phyloP scores from a whole-genome alignment of 805 yeast genomes.

The Lipomyces yamadae region DNA sequence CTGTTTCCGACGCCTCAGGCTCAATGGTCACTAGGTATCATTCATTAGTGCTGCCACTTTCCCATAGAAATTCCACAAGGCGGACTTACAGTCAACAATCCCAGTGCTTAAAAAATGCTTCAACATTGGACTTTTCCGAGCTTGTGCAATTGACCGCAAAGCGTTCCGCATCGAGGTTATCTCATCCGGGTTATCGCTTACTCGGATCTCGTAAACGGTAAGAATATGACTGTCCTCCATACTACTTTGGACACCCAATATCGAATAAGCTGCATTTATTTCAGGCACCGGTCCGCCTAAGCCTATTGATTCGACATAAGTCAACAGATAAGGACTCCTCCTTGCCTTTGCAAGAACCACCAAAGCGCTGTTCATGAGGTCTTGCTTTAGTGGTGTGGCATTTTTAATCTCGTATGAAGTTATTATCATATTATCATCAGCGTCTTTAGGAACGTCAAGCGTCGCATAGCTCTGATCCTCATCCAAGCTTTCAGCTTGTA shows the following conservation, averaged over 20 bases:
- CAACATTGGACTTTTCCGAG: conserved; percentile 61
- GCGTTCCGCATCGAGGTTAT: conserved; percentile 63
- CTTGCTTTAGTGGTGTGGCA: conserved; percentile 48
- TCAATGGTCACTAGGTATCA: conserved; percentile 3
- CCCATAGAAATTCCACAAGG: neutral
- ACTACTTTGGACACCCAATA: conserved; percentile 35
- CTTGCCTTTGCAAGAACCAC: conserved; percentile 43
- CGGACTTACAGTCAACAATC: conserved; percentile 20
- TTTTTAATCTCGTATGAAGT: conserved; percentile 75
- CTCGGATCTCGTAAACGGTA: conserved; percentile 46
- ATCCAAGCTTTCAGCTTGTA: conserved; percentile 52
- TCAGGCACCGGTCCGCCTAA: conserved; percentile 33
- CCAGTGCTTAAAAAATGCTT: conserved; percentile 55
- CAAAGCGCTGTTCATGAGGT: conserved; percentile 39
- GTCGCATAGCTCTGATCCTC: conserved; percentile 56
- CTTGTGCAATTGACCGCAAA: conserved; percentile 63
- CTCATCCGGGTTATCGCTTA: conserved; percentile 53
- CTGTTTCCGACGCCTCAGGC: conserved; percentile 47
- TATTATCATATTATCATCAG: conserved; percentile 71
- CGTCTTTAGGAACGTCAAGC: conserved; percentile 56
- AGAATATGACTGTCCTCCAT: conserved; percentile 35
- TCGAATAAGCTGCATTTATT: conserved; percentile 33
- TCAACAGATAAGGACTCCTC: conserved; percentile 40
- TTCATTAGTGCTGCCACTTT: neutral
- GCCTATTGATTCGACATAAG: conserved; percentile 40